Evolutionary conservation across 2,329 filamentous ascomycete species (phyloP).

Genomic region (Davidsoniella australis): DNA sequence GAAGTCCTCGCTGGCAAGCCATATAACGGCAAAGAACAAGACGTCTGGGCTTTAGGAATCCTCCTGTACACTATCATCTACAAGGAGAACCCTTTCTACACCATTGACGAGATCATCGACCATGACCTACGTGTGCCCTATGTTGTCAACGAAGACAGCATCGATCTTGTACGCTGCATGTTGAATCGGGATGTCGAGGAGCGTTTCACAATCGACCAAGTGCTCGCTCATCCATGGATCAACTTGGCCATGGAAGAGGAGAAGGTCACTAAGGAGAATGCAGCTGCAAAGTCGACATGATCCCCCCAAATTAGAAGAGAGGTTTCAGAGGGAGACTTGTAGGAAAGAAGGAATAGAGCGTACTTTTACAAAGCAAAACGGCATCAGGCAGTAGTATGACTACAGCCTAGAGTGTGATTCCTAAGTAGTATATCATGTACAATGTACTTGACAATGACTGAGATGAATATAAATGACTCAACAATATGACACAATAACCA

Average conservation of each 20-base stretch:
- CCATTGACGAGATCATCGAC: conserved; percentile 97
- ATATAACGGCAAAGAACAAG: conserved; percentile 91
- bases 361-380: neutral
- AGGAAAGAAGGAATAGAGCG: neutral
- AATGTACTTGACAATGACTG: too few relatives aligned
- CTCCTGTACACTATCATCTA: conserved; percentile 97
- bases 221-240: conserved; percentile 80
- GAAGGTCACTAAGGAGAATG: neutral
- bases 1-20: conserved; percentile 86
- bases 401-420: too few relatives aligned
- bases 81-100: conserved; percentile 99
- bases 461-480: conserved; percentile 1
- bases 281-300: neutral
- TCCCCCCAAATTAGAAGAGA: neutral
- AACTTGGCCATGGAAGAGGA: conserved; percentile 14
- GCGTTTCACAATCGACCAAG: conserved; percentile 71
- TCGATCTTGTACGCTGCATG: conserved; percentile 83
- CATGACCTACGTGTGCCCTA: conserved; percentile 85
- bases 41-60: conserved; percentile 95
- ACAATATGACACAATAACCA: too few relatives aligned
- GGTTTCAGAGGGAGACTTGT: neutral
- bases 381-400: too few relatives aligned
- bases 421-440: too few relatives aligned
- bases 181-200: conserved; percentile 74
- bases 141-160: conserved; percentile 75